Evolutionary conservation across 2,329 filamentous ascomycete genomes (phyloP), one percentile per base, ranked within the genome.

Genomic region (Aureobasidium lini): DNA sequence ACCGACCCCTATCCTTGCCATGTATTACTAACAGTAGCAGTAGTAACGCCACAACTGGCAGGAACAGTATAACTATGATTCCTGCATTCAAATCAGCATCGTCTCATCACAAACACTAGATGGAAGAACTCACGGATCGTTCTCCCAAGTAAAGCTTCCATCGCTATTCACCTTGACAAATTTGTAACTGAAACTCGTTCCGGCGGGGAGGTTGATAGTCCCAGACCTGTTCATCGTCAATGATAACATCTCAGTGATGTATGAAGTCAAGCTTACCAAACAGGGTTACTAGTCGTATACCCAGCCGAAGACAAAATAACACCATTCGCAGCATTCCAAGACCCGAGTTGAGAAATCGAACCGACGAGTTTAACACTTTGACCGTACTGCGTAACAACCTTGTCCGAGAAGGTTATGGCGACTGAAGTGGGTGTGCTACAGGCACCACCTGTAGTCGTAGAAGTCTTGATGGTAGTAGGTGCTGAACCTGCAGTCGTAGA

Each of bases 341-440:
- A 58, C 8, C 86, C 86, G 8, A 90, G 79, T 28, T 79, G 74
- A 1, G 76, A 66, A 50, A 78, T 76, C 59, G 78, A 82, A 23
- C 87, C 87, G 0, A 79, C 76, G 9, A 90, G 70, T 70, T 85
- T 87, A 67, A 90, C 78, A 4, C 78, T 83, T 69, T 89, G 77
- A 2, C 86, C 86, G 37, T 69, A 81, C 2, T 66, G 68, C 0
- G 86, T 89, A 1, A 73, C 75, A n/a, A 79, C 81, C 1, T 76
- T 66, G 60, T 79, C 82, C 43, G 81, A 75, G 71, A 89, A 89
- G 0, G 82, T 82, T 6, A 89, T 81, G 0, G 80, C 74, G 8
- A 59, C 47, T 18, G 61, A 44, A 34, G 43, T 56, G 28, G 57
- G 59, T 3, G 56, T 52, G 10, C 29, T 44, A 32, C 61, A 63